Conservation (phyloP, 2,329 filamentous ascomycete genomes). For the Myriangium duriaei region DNA sequence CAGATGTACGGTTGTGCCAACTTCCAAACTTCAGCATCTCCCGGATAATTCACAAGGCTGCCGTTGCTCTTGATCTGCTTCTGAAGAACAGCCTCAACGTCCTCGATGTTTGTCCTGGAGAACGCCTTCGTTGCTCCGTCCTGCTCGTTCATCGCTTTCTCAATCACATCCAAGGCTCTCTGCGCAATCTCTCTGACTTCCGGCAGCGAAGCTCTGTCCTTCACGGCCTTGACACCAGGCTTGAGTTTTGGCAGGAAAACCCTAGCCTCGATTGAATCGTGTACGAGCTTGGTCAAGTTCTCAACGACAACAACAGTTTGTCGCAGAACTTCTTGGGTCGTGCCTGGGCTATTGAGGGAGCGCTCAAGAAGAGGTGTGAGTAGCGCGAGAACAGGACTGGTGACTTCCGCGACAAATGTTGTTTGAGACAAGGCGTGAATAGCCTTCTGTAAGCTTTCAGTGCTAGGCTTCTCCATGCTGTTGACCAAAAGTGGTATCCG, state of each 20-base stretch:
- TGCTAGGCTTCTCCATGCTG: conserved; percentile 86
- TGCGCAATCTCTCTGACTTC: conserved; percentile 86
- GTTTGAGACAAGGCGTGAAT: conserved; percentile 95
- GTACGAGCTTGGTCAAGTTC: conserved; percentile 95
- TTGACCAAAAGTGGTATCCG: conserved; percentile 85
- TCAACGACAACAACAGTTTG: conserved; percentile 95
- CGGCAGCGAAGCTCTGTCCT: conserved; percentile 77
- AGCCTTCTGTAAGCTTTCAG: conserved; percentile 80
- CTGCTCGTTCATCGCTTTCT: conserved; percentile 73
- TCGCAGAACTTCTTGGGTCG: conserved; percentile 83
- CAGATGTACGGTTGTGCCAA: conserved; percentile 61
- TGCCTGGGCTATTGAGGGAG: conserved; percentile 80
- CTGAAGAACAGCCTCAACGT: conserved; percentile 64
- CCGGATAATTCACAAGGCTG: conserved; percentile 48
- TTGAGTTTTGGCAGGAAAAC: conserved; percentile 90
- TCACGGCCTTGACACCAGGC: conserved; percentile 83
- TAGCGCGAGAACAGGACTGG: conserved; percentile 85
- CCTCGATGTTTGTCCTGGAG: conserved; percentile 55
- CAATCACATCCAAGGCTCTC: conserved; percentile 72
- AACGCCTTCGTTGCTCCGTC: conserved; percentile 42
- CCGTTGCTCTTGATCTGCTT: conserved; percentile 60
- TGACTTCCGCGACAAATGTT: conserved; percentile 95
- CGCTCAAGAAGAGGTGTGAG: conserved; percentile 90
- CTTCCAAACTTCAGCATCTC: conserved; percentile 50
- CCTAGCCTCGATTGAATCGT: conserved; percentile 86